phyloP scores from a whole-genome alignment of 257 asterid genomes.

The Rhazya stricta region DNA sequence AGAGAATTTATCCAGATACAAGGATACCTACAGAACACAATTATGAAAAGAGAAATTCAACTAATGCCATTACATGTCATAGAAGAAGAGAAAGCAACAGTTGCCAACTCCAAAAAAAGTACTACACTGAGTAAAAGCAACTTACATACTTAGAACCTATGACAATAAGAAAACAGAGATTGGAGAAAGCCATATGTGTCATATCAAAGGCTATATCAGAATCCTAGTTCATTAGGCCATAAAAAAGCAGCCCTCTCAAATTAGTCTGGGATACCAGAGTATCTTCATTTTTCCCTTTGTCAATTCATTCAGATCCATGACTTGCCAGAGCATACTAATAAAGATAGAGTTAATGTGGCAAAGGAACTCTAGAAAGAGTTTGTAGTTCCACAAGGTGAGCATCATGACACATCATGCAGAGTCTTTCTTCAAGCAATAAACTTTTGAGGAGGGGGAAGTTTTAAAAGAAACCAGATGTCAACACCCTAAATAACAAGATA shows the following conservation, averaged over 20 bases:
- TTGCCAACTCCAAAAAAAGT: neutral
- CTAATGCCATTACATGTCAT: neutral
- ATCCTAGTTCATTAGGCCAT: neutral
- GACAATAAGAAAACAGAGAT: neutral
- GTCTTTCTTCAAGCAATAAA: neutral
- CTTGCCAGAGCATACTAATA: neutral
- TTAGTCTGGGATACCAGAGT: neutral
- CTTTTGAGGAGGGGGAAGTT: neutral
- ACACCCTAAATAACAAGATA: neutral
- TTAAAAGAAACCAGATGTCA: neutral
- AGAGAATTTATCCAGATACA: constrained; percentile 96
- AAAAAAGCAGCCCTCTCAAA: neutral
- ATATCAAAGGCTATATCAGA: neutral
- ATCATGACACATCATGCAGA: neutral
- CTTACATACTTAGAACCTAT: neutral
- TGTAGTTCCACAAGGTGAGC: neutral
- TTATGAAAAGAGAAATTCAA: constrained; percentile 12
- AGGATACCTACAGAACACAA: constrained; percentile 63
- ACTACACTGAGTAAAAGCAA: neutral
- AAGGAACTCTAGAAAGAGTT: neutral
- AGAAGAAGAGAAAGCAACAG: constrained; percentile 10
- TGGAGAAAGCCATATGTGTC: neutral
- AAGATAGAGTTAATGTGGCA: neutral
- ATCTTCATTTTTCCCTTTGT: neutral
- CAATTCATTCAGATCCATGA: neutral